Base-by-base conservation (phyloP, 257 asterid genomes). In the Solanum habrochaites region DNA sequence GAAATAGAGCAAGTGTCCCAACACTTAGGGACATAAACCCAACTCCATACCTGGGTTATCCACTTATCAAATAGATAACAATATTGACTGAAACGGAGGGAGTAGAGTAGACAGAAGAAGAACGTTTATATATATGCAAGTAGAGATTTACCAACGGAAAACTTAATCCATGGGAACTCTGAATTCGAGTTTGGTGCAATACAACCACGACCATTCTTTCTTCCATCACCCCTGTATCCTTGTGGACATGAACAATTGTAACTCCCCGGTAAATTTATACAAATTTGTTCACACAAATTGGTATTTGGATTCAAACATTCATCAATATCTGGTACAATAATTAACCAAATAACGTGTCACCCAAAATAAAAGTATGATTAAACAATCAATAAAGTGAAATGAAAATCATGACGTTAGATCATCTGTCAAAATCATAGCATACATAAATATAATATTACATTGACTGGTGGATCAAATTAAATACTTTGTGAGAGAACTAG, bases 201-300 rank as follows among this genome's bases (percentile, higher is more conserved):
- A 87, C 98, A 95, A 69, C 95, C 94, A 4, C 64, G 83, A 1
- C 94, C 95, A 43, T 56, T 73, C 83, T 88, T 91, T 88, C 18
- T 85, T n/a, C 95, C 98, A 87, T 93, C 92, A 16, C 98, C 98
- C 31, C 10, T 67, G 47, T 87, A 86, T 70, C 98, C 98, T 15
- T 85, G 3, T 0, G 95, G 93, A 84, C 98, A 95, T n/a, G 94
- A 82, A 80, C 98, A 95, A 15, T 14, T 89, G 86, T 87, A 94
- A 85, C 92, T 86, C 4, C 95, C 97, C n/a, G 58, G 81, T 29
- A 75, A 58, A 66, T 91, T 94, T 7, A 12, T 86, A 85, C 97
- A 94, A 5, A 49, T 47, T 23, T 43, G 83, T 29, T 86, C 90
- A 66, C 95, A 92, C 4, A 74, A 58, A 69, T 91, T 88, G 1